Base-by-base conservation (phyloP, 176 grass and related monocot genomes). In the Olyra latifolia region DNA sequence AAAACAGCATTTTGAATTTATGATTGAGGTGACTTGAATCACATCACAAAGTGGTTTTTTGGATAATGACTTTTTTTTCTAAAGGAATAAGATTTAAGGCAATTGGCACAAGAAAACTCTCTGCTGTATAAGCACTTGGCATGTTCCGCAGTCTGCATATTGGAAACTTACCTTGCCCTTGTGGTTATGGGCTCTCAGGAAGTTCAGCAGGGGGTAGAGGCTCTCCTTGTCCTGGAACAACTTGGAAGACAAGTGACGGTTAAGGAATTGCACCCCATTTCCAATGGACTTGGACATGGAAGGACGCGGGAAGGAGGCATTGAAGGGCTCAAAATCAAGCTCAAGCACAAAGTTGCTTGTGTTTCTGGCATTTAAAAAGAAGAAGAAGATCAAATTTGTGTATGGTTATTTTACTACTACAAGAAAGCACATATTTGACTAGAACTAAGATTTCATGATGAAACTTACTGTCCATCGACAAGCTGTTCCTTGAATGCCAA, bases 151-250 rank as follows among this genome's bases (percentile, higher is more conserved):
- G 47, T 54, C 69, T 29, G 32, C 11, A 59, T 6, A 28, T 76
- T 9, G 49, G 59, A 52, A 86, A 53, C 84, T 87, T 86, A 99
- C 96, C 52, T 62, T 95, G 78, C 96, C 92, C 78, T 93, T 95
- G 82, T 93, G 83, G 72, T 89, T 93, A 86, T 99, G 96, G 23
- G 58, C 86, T 32, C 89, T 94, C 23, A 99, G 90, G 81, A 99
- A 99, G 72, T 91, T 87, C 78, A 99, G 90, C 49, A 99, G 67
- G 6, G 96, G 96, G 82, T 91, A 89, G 62, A 99, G 80, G 61
- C 88, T 93, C 73, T 99, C 96, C 88, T 99, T 99, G 81, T 99
- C 96, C 87, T 95, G 92, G 82, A 99, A 99, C 88, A 99, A 80
- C 89, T 99, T 99, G 60, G 96, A 99, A 57, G 96, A 99, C 50